These are phyloP conservation scores for Choiromyces venosus DNA, from an alignment of 495 filamentous ascomycete species.

Conservation along the genomic window DNA sequence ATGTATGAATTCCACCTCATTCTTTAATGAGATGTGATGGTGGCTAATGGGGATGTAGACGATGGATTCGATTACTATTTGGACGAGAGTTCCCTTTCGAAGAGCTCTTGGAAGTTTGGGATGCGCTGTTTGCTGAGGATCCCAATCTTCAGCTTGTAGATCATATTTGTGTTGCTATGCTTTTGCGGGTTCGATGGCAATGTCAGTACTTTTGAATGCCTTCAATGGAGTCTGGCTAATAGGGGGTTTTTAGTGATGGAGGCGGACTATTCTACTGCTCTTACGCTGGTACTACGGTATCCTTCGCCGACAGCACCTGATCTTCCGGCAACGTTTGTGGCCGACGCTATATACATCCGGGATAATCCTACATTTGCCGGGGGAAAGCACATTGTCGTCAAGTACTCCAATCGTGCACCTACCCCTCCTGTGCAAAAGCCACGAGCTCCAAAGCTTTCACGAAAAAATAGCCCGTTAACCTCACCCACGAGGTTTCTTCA, in stretches of 20 bases:
- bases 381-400: constrained; percentile 67
- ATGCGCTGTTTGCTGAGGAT: constrained; percentile 83
- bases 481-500: constrained; percentile 55
- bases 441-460: neutral
- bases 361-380: constrained; percentile 67
- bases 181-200: constrained; percentile 86
- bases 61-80: constrained; percentile 92
- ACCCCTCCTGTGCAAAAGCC: constrained; percentile 24
- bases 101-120: constrained; percentile 79
- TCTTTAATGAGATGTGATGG: neutral
- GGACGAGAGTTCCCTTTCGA: constrained; percentile 89
- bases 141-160: constrained; percentile 76
- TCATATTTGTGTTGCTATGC: constrained; percentile 86
- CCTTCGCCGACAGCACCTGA: constrained; percentile 56
- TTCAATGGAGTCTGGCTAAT: neutral
- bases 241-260: constrained; percentile 57
- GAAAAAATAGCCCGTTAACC: constrained; percentile 49
- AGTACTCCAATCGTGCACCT: constrained; percentile 64
- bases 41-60: constrained; percentile 48
- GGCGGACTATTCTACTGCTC: constrained; percentile 75
- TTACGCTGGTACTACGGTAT: constrained; percentile 78
- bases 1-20: constrained; percentile 57
- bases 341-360: constrained; percentile 80
- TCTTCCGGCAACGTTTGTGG: constrained; percentile 68
- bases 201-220: constrained; percentile 51